Evolutionary conservation across 345 rosid species (phyloP), one percentile per base, ranked within the genome.

Genomic region (Populus pruinosa): DNA sequence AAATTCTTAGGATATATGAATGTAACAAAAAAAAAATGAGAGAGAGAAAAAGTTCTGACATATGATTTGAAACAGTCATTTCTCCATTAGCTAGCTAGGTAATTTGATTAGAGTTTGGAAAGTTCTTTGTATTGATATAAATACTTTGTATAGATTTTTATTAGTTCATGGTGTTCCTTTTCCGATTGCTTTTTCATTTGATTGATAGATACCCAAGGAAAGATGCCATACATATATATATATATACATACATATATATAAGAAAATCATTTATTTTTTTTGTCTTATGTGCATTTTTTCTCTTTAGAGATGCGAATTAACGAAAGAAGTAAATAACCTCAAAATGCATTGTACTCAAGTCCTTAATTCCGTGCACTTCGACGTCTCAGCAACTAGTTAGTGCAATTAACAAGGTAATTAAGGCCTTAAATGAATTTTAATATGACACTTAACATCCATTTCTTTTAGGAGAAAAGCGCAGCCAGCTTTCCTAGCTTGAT

Each of bases 111-210:
- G 64, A n/a, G 65, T 43, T 75, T 81, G 79, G 41, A 8, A 63
- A 62, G 72, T 77, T 76, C 59, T 69, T 64, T 70, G 77, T 43
- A 64, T 76, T 78, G 23, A 31, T 61, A 38, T 10, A 8, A 62
- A 77, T 81, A 81, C 84, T 62, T 85, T 76, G 87, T 85, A 82
- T 81, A 85, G 80, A 69, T 82, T 43, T 43, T 43, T 36, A 64
- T 43, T 36, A 64, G 67, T 79, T 76, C 74, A 78, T 76, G 82
- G 80, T 81, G 76, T 81, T 55, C 33, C 72, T 78, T 35, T 63
- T 23, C 71, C 41, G 74, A 65, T 79, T 71, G 55, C 78, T 29
- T 59, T 81, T 77, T 77, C 25, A 66, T 81, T 79, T 82, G 41
- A 76, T 73, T 68, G 27, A 43, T 41, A 73, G 69, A 61, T 67